phyloP scores from a whole-genome alignment of 441 rosid species.

The Gossypium davidsonii region DNA sequence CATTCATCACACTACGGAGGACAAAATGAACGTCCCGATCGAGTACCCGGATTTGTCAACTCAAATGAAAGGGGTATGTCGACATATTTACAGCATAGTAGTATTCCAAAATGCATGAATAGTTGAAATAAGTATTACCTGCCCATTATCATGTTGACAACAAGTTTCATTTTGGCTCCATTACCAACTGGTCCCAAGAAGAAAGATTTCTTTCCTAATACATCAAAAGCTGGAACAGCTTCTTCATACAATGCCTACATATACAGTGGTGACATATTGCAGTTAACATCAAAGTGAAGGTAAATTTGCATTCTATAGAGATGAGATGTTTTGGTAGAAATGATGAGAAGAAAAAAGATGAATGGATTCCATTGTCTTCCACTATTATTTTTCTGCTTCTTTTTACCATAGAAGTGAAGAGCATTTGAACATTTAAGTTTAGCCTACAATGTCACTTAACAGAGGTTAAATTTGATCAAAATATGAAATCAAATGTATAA shows the following conservation, averaged over 20 bases:
- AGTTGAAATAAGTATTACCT: constrained; percentile 36
- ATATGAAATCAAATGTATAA: too few species aligned
- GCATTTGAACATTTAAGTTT: too few species aligned
- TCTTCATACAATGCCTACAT: constrained; percentile 62
- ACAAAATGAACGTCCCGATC: neutral
- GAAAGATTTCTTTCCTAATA: constrained; percentile 82
- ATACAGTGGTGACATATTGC: neutral
- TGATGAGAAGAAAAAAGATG: neutral
- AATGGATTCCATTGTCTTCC: too few species aligned
- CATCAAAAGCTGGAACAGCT: constrained; percentile 67
- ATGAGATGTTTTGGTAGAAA: neutral
- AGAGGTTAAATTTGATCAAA: too few species aligned
- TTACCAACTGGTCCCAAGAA: constrained; percentile 82
- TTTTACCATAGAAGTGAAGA: too few species aligned
- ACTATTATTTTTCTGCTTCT: too few species aligned
- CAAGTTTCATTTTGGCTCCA: constrained; percentile 92
- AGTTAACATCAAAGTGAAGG: neutral
- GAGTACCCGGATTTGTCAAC: neutral
- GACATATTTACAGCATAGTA: neutral
- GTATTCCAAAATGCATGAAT: neutral
- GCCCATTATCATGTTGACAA: constrained; percentile 96
- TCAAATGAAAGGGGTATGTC: neutral
- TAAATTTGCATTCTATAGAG: neutral
- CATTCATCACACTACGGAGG: constrained; percentile 67
- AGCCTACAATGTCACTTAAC: too few species aligned